Evolutionary conservation across 2,329 filamentous ascomycete genomes (phyloP).

Genomic region (Bipolaris zeicola): DNA sequence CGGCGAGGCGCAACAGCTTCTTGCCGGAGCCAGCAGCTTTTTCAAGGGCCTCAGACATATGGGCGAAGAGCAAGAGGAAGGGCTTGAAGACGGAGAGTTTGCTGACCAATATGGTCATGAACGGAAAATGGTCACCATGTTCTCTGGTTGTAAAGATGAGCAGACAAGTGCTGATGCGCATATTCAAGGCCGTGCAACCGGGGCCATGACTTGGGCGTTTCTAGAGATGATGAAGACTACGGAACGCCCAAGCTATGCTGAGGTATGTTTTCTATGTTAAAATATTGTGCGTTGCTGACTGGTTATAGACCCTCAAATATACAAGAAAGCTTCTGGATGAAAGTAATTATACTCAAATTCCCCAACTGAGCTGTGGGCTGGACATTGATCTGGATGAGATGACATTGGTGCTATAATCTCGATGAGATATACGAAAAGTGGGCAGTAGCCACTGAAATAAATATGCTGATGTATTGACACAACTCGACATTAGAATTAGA

Average conservation of each 20-base stretch:
- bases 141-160: slow-evolving; percentile 57
- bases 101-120: slow-evolving; percentile 54
- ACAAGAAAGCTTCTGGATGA: slow-evolving; percentile 48
- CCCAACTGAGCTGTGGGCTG: slow-evolving; percentile 51
- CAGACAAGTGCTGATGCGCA: slow-evolving; percentile 58
- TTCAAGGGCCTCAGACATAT: slow-evolving; percentile 59
- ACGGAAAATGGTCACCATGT: slow-evolving; percentile 58
- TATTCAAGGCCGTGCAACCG: slow-evolving; percentile 52
- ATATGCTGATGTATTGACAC: not conserved
- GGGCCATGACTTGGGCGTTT: slow-evolving; percentile 58
- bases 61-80: slow-evolving; percentile 54
- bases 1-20: slow-evolving; percentile 58
- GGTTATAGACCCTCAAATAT: slow-evolving; percentile 43
- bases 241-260: slow-evolving; percentile 47
- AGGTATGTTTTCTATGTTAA: slow-evolving; percentile 33
- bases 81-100: slow-evolving; percentile 44
- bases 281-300: not conserved
- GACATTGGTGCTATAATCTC: slow-evolving; percentile 32
- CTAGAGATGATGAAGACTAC: slow-evolving; percentile 51
- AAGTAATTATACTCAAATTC: slow-evolving; percentile 52
- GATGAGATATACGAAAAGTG: not conserved
- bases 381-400: slow-evolving; percentile 51
- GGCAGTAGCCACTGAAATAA: not conserved
- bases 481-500: not conserved
- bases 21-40: slow-evolving; percentile 60